Conservation (phyloP, 768 basidiomycete species). For the Butyriboletus loyo region DNA sequence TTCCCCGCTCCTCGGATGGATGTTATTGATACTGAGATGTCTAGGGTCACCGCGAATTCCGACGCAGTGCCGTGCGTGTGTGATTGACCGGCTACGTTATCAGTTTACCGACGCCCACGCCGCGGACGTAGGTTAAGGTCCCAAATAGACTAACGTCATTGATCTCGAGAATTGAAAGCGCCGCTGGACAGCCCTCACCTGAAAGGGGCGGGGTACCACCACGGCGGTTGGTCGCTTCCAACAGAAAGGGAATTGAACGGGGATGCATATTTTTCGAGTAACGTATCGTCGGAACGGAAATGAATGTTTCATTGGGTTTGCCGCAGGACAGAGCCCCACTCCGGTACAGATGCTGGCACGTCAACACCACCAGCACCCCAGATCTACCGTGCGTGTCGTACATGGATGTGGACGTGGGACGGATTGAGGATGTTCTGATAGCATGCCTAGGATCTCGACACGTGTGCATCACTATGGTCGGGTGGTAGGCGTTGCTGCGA, state of each 20-base stretch:
- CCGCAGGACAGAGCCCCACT: not conserved
- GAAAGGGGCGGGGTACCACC: not conserved
- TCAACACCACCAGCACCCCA: not conserved
- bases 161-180: not conserved
- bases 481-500: not conserved
- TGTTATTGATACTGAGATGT: not conserved
- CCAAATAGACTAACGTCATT: not conserved
- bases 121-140: not conserved
- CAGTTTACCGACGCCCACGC: not conserved
- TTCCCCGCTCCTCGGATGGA: not conserved
- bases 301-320: not conserved
- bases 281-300: slow-evolving; percentile 10
- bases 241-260: not conserved
- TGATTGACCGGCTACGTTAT: not conserved
- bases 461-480: not conserved
- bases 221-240: not conserved
- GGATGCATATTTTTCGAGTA: not conserved
- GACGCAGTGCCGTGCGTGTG: not conserved
- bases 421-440: not conserved
- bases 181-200: not conserved
- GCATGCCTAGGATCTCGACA: not conserved
- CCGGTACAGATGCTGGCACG: not conserved
- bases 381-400: not conserved
- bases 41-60: not conserved
- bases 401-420: not conserved